Conservation (phyloP, 257 asterid genomes). For the Ajuga chamaepitys region DNA sequence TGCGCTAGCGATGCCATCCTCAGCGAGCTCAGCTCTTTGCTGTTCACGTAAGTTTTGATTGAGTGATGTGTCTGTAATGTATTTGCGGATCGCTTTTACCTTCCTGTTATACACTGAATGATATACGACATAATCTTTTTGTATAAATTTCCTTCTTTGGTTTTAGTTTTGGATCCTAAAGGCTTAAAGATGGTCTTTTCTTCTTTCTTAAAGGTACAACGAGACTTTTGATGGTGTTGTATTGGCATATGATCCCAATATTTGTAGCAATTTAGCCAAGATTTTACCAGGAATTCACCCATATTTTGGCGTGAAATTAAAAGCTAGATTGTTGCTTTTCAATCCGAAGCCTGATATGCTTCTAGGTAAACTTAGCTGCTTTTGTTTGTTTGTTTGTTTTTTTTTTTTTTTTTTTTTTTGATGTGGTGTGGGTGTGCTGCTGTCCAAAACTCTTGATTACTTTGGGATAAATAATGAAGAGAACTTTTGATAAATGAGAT, state of each 20-base stretch:
- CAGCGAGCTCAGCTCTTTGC: conserved; percentile 58
- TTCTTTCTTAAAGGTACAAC: conserved; percentile 39
- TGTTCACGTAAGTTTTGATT: conserved; percentile 48
- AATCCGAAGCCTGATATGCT: conserved; percentile 62
- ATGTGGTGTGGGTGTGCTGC: background rate
- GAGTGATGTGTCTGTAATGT: background rate
- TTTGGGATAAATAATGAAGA: background rate
- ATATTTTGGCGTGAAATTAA: conserved; percentile 47
- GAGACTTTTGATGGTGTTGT: conserved; percentile 78
- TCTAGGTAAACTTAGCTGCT: conserved; percentile 37
- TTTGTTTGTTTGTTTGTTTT: background rate
- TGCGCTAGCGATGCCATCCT: conserved; percentile 41
- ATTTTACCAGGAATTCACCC: conserved; percentile 67
- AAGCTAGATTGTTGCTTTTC: conserved; percentile 56
- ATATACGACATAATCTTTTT: background rate
- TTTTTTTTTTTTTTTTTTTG: background rate
- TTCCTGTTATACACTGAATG: background rate
- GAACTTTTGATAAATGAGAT: background rate
- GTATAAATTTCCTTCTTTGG: background rate
- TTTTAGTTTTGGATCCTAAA: background rate
- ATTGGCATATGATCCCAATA: conserved; percentile 60
- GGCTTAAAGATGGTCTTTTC: background rate
- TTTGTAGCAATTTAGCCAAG: conserved; percentile 38
- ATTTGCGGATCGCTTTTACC: background rate
- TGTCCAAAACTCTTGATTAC: background rate